Evolutionary conservation across 1,139 yeast genomes (phyloP), one percentile per base, ranked within the genome.

Genomic region (Protomyces inundatus): DNA sequence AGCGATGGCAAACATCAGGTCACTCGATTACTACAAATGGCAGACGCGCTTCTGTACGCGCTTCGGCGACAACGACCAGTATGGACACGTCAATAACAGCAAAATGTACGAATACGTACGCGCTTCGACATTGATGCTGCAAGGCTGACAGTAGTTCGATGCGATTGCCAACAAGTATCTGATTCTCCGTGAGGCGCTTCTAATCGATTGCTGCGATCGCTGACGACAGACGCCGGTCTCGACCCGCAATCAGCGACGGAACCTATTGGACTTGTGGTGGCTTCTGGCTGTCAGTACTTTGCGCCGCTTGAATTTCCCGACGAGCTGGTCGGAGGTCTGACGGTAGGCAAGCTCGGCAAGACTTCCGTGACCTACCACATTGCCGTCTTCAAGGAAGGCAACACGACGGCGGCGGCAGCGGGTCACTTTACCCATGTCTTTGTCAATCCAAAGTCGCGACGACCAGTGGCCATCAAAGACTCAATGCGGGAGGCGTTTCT

Each of bases 51-150:
- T 58, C 37, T 39, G 56, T 35, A 58, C 62, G n/a, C 62, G 62
- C 30, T 58, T 55, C 52, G 37, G 54, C 36, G 62, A 58, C 56
- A 58, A 58, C 32, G 62, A 58, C 39, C 62, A 58, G 42, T 58
- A 58, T 50, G 62, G 62, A 1, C 62, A 58, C 52, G 34, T 58
- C 34, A 58, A 58, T 36, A 58, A 58, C 54, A 39, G 52, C 34
- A 52, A 51, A 39, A 40, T 51, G 51, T 58, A 58, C 35, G 48
- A 42, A 42, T 40, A 50, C 23, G 52, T 58, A 16, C 23, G 48
- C 23, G 23, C 23, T 2, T 10, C 48, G 4, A 10, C 48, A 14
- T 42, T 30, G 4, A n/a, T n/a, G 9, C 30, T 14, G 48, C 16
- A 14, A 42, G 7, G 30, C 48, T 42, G 32, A 42, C n/a, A 0